phyloP scores from a whole-genome alignment of 306 rosid genomes.

The Rubus idaeus region DNA sequence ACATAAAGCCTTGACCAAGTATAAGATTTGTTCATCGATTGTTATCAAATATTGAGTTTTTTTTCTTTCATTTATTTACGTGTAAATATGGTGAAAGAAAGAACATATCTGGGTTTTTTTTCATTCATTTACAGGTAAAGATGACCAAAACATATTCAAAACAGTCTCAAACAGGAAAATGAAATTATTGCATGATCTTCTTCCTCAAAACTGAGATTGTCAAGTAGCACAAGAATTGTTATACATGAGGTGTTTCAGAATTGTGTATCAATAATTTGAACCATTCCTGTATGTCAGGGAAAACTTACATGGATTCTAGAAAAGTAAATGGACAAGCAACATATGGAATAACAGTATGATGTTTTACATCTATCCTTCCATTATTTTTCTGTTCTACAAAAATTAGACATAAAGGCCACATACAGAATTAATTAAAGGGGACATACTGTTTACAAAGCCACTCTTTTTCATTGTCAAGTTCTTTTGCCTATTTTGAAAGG shows the following conservation, averaged over 20 bases:
- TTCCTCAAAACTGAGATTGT: not conserved
- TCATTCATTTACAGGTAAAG: too few species aligned
- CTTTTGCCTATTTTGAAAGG: not conserved
- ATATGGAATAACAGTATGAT: not conserved
- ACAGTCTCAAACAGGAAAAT: too few species aligned
- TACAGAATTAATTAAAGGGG: not conserved
- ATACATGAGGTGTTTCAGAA: not conserved
- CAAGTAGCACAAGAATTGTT: not conserved
- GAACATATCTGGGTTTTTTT: too few species aligned
- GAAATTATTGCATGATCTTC: too few species aligned
- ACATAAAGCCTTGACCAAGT: too few species aligned
- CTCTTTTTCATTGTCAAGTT: not conserved
- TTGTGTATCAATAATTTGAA: not conserved
- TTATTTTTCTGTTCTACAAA: not conserved
- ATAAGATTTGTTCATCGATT: too few species aligned
- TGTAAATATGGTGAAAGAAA: too few species aligned
- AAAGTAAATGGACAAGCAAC: not conserved
- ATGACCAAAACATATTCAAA: too few species aligned
- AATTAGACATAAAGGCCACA: not conserved
- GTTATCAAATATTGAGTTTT: too few species aligned
- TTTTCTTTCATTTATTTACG: too few species aligned
- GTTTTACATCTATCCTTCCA: slow-evolving; percentile 7
- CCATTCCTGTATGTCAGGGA: too few species aligned
- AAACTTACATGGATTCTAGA: not conserved
- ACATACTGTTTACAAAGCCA: not conserved